These are phyloP conservation scores for Tetrahymena thermophila DNA, from an alignment of 73 alveolate species.

Conservation along the genomic window DNA sequence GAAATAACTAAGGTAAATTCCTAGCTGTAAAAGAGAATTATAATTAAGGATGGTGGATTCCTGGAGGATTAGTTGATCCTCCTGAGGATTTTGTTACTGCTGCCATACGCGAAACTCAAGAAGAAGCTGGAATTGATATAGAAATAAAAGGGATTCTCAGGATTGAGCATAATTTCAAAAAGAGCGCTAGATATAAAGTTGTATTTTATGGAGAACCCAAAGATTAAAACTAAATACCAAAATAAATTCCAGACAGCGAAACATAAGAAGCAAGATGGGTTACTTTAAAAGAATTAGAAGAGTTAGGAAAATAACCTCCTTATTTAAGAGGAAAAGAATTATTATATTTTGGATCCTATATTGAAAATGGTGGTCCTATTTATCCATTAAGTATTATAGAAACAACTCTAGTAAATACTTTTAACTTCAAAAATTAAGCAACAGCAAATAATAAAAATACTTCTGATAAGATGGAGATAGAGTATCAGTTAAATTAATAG, in stretches of 20 bases:
- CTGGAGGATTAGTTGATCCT: slow-evolving; percentile 47
- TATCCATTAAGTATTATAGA: slow-evolving; percentile 3
- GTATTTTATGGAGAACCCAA: slow-evolving; percentile 65
- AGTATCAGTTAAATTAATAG: neutral
- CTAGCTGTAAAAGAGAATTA: slow-evolving; percentile 17
- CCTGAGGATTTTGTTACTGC: slow-evolving; percentile 42
- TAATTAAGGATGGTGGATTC: slow-evolving; percentile 35
- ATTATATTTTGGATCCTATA: slow-evolving; percentile 1
- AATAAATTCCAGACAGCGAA: slow-evolving; percentile 37
- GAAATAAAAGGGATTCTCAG: slow-evolving; percentile 55
- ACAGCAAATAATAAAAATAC: neutral
- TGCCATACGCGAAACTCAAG: slow-evolving; percentile 63
- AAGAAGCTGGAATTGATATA: slow-evolving; percentile 64
- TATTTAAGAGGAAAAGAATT: slow-evolving; percentile 25
- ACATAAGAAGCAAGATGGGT: neutral
- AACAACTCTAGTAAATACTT: neutral
- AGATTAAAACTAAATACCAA: slow-evolving; percentile 50
- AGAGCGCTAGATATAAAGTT: slow-evolving; percentile 40
- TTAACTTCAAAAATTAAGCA: neutral
- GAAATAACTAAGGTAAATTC: slow-evolving; percentile 27
- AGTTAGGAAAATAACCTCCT: slow-evolving; percentile 5
- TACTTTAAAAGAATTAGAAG: slow-evolving; percentile 2
- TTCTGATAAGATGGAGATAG: too few species aligned
- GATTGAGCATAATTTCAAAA: slow-evolving; percentile 46
- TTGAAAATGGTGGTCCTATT: slow-evolving; percentile 33